Conservation (phyloP, 371 early-diverging fungal species). For the Mortierella sp. region DNA sequence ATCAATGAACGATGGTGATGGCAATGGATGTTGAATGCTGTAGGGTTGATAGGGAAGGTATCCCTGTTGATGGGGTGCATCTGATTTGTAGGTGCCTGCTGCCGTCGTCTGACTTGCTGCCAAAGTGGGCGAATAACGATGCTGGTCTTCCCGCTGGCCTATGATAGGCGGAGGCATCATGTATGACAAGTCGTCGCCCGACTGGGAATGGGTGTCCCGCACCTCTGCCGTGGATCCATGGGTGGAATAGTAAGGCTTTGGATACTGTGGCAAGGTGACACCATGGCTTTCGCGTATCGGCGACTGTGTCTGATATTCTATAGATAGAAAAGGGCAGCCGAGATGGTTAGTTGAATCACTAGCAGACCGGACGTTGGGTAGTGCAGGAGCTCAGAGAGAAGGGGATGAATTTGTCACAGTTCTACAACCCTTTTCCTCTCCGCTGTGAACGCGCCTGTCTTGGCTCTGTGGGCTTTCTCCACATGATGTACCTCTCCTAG, state of each 20-base stretch:
- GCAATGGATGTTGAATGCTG: constrained; percentile 24
- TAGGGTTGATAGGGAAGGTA: constrained; percentile 31
- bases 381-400: too few relatives aligned
- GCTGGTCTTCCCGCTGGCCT: constrained; percentile 29
- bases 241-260: constrained; percentile 11
- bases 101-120: constrained; percentile 19
- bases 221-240: constrained; percentile 38
- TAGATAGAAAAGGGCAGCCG: not conserved
- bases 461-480: too few relatives aligned
- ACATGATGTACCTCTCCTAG: not conserved
- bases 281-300: constrained; percentile 34
- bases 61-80: too few relatives aligned
- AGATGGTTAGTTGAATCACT: not conserved
- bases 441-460: too few relatives aligned
- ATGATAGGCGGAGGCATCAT: constrained; percentile 23
- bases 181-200: constrained; percentile 22
- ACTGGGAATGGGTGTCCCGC: constrained; percentile 15
- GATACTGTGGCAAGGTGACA: constrained; percentile 10
- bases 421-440: too few relatives aligned
- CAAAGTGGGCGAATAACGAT: constrained; percentile 43
- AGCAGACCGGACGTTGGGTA: not conserved
- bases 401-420: too few relatives aligned
- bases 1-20: constrained; percentile 36
- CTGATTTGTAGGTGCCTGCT: constrained; percentile 1
- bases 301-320: constrained; percentile 47